Base-by-base conservation (phyloP, 495 filamentous ascomycete species). In the Penicillium taxi region DNA sequence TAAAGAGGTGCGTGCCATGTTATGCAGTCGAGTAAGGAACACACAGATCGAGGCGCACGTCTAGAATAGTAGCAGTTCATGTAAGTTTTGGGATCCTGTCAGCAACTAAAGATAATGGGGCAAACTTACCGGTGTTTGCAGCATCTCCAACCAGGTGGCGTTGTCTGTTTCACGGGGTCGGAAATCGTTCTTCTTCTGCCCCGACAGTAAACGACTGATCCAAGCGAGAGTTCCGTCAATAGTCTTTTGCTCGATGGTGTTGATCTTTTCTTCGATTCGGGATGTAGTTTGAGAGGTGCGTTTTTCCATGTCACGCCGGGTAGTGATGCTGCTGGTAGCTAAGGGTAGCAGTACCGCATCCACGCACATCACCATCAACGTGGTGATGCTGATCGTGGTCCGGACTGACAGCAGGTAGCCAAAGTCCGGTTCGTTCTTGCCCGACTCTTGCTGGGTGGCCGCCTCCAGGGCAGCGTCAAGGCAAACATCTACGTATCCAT, bases 161-260 rank as follows among this genome's bases (percentile, higher is more conserved):
- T 84, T 75, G 46, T 86, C 82, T 32, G 79, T 80, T 55, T 99
- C 93, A 36, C 80, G 81, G 6, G 93, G 93, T 11, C 86, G 70
- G 67, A 94, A 99, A 56, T 99, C 93, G 20, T 78, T 77, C 58
- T 91, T 95, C 60, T 85, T 90, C 53, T 99, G 93, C 21, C 72
- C 69, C 4, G 75, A 72, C 5, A 99, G 73, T 9, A 87, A 66
- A 53, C 81, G 83, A 31, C 69, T 55, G 0, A 86, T 72, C 83
- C 87, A 94, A 40, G 82, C 77, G 25, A 94, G 50, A 11, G 83
- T 79, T 6, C 83, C 84, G 47, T 93, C 86, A 45, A 96, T 74
- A 19, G 88, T 85, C 48, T 79, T 81, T 51, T 89, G 84, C 47
- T 96, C 79, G 39, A 95, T 82, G 35, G 60, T 77, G 50, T 86